phyloP scores from a whole-genome alignment of 2,329 filamentous ascomycete genomes.

The Fusarium zealandicum region DNA sequence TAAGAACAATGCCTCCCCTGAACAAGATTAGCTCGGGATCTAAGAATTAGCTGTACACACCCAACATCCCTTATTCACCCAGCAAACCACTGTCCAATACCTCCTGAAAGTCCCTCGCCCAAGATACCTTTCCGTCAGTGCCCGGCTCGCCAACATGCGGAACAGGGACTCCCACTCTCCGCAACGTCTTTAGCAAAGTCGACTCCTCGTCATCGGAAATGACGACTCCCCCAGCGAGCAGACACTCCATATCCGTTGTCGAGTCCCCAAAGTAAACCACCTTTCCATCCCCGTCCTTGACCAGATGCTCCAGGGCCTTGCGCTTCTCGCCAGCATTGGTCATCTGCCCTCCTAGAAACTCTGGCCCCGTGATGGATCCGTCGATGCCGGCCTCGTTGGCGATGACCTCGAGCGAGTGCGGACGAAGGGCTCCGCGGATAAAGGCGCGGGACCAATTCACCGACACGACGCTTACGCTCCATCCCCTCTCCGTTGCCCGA shows the following conservation, averaged over 20 bases:
- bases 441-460: conserved; percentile 61
- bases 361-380: conserved; percentile 53
- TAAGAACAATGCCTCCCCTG: no score
- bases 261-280: conserved; percentile 67
- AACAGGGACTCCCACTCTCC: conserved; percentile 49
- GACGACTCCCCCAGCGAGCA: conserved; percentile 57
- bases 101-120: conserved; percentile 56
- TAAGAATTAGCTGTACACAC: no score
- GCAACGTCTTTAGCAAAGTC: conserved; percentile 48
- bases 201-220: conserved; percentile 50
- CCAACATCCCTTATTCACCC: conserved; percentile 10
- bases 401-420: conserved; percentile 46
- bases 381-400: conserved; percentile 53
- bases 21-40: no score
- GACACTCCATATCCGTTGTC: conserved; percentile 62
- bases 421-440: conserved; percentile 53
- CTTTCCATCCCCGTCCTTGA: conserved; percentile 24
- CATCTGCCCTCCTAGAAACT: conserved; percentile 36
- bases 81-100: conserved; percentile 46
- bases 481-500: conserved; percentile 41
- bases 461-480: conserved; percentile 55
- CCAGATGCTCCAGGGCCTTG: conserved; percentile 47
- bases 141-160: conserved; percentile 45
- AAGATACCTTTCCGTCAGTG: conserved; percentile 41
- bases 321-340: conserved; percentile 57